Percentiles rank a stretch among this genome's conserved stretches.
These are phyloP conservation scores for Amphicarpaea edgeworthii DNA, from an alignment of 306 rosid species.

Conservation along the genomic window DNA sequence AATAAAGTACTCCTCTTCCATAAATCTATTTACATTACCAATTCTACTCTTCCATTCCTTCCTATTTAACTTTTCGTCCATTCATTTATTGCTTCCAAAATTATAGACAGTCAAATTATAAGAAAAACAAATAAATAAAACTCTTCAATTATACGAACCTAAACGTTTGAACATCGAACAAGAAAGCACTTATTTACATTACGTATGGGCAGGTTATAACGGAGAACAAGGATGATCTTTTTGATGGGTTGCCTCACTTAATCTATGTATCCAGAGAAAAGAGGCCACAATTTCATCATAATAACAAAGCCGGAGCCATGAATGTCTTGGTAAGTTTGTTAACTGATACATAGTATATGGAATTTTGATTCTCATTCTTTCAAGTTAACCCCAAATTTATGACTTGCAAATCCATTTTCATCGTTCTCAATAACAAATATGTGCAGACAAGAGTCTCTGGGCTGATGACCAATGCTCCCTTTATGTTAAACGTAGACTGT, in stretches of 20 bases:
- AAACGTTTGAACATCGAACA: background rate
- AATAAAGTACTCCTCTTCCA: background rate
- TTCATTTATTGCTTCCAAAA: background rate
- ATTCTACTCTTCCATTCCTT: background rate
- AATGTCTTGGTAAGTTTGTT: conserved; percentile 59
- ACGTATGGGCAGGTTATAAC: conserved; percentile 54
- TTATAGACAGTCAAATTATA: background rate
- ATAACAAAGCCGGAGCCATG: conserved; percentile 85
- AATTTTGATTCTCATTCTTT: background rate
- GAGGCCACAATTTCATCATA: conserved; percentile 56
- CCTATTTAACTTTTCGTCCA: background rate
- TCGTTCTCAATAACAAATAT: background rate
- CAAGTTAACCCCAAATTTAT: background rate
- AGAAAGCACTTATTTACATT: conserved; percentile 1
- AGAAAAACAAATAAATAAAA: too few species aligned
- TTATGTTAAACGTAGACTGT: conserved; percentile 70
- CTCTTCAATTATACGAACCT: too few species aligned
- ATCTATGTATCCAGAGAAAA: conserved; percentile 75
- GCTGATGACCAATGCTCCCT: conserved; percentile 79
- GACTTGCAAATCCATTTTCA: background rate
- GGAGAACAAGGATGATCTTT: conserved; percentile 55
- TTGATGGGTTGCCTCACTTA: conserved; percentile 64
- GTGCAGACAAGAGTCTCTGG: conserved; percentile 72
- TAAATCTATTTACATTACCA: background rate
- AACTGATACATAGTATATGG: background rate